Evolutionary conservation across 192 early-diverging fungal genomes (phyloP), one percentile per base, ranked within the genome.

Genomic region (Backusella psychrophila): DNA sequence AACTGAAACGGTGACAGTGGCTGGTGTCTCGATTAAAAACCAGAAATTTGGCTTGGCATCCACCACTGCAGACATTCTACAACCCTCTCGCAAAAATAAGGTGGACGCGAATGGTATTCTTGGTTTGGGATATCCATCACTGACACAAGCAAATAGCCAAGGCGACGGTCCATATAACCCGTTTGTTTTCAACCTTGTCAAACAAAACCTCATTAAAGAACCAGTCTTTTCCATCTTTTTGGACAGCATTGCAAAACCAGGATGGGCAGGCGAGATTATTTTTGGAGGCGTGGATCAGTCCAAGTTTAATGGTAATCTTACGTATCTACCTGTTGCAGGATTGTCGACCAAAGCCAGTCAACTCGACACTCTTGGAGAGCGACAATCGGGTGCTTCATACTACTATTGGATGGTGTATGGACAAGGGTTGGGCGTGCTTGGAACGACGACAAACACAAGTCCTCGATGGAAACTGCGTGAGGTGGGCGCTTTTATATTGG

Each of bases 221-320:
- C 73, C 80, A 3, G 34, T 82, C 11, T 82, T 82, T 68, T 75
- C 76, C 11, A 73, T 82, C n/a, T 82, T 52, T 26, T 49, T 82
- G 6, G 75, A 78, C 23, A 66, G 46, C 35, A 73, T 41, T 15
- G 36, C 44, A 8, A 41, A 63, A 29, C 34, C 46, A 34, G 80
- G 80, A 31, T 77, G 73, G 49, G 72, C 77, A 1, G 89, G 88
- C 1, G 83, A 86, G 71, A 80, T 91, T 21, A 81, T 79, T 21
- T 82, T 91, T 78, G 87, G 86, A 38, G 88, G 88, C 26, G 74
- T 86, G 53, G 88, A 89, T 72, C 7, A 41, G 0, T 41, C 71
- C 15, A 87, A 87, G 65, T 87, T 79, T 71, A 69, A 81, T 19
- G 89, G 88, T 15, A 31, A 79, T 6, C 66, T 89, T 42, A 81